Conservation (phyloP, 345 rosid genomes). For the Citrus cavaleriei region DNA sequence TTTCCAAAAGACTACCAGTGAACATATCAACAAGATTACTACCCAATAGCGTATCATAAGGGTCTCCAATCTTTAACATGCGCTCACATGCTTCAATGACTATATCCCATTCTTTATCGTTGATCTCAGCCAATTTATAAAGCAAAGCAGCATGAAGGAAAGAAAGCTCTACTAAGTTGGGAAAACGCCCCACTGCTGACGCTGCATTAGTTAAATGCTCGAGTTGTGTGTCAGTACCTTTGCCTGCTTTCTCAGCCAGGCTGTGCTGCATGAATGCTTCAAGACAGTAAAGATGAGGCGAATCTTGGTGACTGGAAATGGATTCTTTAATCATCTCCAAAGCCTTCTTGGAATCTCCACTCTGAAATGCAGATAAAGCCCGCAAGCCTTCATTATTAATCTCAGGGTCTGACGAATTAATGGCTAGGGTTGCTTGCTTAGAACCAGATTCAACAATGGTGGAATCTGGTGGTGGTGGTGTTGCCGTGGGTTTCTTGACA, state of each 20-base stretch:
- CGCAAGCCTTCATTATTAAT: neutral
- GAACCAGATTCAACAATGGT: neutral
- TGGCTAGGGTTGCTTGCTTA: neutral
- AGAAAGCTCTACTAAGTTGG: neutral
- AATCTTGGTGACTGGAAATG: neutral
- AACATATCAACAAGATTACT: neutral
- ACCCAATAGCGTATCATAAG: neutral
- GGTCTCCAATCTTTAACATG: neutral
- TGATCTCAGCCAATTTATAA: neutral
- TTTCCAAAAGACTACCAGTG: neutral
- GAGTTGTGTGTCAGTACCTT: neutral
- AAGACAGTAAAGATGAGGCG: neutral
- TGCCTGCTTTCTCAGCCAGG: neutral
- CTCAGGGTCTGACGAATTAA: neutral
- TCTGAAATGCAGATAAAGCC: neutral
- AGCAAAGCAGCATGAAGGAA: neutral
- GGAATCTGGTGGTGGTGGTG: neutral
- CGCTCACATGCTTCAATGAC: neutral
- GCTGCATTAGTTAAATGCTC: neutral
- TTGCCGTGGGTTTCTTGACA: neutral
- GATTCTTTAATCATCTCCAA: neutral
- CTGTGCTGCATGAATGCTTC: neutral
- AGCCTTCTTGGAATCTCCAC: neutral
- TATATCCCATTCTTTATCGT: neutral
- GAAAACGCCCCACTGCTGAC: neutral